Conservation (phyloP, 495 filamentous ascomycete species). For the Neurospora africana region DNA sequence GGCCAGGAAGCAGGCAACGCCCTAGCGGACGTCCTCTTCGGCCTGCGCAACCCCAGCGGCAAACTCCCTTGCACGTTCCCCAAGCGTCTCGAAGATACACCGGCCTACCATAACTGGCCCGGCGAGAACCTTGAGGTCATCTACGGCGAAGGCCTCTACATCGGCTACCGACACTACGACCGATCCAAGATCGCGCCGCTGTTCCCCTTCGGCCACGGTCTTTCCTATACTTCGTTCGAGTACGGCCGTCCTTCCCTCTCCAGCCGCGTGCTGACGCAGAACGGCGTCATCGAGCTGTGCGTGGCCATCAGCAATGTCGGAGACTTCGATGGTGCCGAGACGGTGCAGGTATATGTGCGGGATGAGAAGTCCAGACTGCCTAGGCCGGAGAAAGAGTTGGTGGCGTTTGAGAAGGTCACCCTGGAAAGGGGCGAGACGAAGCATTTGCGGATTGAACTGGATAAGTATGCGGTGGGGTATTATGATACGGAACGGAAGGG, state of each 20-base stretch:
- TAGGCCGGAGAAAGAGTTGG: constrained; percentile 66
- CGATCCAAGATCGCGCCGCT: constrained; percentile 51
- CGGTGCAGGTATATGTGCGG: constrained; percentile 67
- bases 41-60: constrained; percentile 72
- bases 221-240: constrained; percentile 69
- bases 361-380: constrained; percentile 45
- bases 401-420: constrained; percentile 69
- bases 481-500: constrained; percentile 59
- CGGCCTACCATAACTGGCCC: constrained; percentile 75
- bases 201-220: constrained; percentile 75
- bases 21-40: constrained; percentile 77
- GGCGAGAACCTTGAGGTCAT: constrained; percentile 66
- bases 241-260: constrained; percentile 52
- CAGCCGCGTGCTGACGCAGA: constrained; percentile 36
- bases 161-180: constrained; percentile 81
- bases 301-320: constrained; percentile 64
- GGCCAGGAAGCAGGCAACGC: constrained; percentile 89
- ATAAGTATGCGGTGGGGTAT: constrained; percentile 72
- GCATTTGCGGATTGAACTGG: constrained; percentile 51
- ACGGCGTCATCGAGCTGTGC: constrained; percentile 46
- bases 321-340: constrained; percentile 54
- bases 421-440: constrained; percentile 60
- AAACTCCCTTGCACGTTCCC: constrained; percentile 72
- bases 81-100: constrained; percentile 64
- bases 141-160: constrained; percentile 77